Conservation (phyloP, 495 filamentous ascomycete species). For the Sordaria brevicollis region DNA sequence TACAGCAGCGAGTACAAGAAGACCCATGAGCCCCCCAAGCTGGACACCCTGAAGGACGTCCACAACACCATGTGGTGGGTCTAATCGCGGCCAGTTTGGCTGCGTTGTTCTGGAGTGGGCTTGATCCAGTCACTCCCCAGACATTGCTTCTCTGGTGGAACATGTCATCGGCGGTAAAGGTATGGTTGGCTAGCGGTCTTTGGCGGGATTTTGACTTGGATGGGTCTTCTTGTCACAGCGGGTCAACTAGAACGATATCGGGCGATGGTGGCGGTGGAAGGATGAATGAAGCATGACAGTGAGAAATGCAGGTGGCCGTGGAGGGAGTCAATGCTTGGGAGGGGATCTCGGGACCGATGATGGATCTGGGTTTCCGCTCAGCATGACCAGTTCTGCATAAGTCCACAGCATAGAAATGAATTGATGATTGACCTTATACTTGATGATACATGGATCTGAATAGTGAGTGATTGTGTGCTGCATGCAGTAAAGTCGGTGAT, state of each 20-base stretch:
- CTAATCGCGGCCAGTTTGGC: not conserved
- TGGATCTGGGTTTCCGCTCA: not conserved
- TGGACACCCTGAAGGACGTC: not conserved
- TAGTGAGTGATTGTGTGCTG: not conserved
- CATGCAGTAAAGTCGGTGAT: not conserved
- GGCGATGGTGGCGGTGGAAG: not conserved
- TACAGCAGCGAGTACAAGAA: not conserved
- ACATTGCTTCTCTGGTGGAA: not conserved
- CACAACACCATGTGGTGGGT: conserved; percentile 18
- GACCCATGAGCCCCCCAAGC: not conserved
- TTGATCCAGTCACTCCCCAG: not conserved
- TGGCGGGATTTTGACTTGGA: not conserved
- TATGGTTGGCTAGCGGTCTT: not conserved
- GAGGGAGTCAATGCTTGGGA: not conserved
- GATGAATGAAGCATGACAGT: not conserved
- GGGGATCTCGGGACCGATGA: not conserved
- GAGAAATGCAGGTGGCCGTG: not conserved
- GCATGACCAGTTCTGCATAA: not conserved
- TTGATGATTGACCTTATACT: not conserved
- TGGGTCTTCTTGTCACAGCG: not conserved
- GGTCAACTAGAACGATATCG: not conserved
- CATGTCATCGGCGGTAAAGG: not conserved
- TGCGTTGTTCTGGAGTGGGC: not conserved
- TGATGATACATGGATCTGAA: not conserved
- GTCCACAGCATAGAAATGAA: not conserved